These are phyloP conservation scores for Apiotrichum porosum DNA, from an alignment of 1,284 basidiomycete species.

Conservation along the genomic window DNA sequence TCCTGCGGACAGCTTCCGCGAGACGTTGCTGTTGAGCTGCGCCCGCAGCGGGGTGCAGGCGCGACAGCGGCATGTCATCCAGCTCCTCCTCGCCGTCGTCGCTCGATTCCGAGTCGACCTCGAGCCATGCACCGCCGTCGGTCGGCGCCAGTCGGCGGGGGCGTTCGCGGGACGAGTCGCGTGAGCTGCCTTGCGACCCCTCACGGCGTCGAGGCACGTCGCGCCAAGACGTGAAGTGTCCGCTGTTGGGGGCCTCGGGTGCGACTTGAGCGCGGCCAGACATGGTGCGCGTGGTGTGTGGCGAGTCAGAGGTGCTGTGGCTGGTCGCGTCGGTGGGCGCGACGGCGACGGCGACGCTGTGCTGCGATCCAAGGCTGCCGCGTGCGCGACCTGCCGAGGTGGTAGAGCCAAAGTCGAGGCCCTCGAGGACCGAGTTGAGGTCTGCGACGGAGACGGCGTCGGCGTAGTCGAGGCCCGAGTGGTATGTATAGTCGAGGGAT, in stretches of 20 bases:
- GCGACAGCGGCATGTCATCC: conserved; percentile 40
- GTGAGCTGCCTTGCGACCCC: neutral
- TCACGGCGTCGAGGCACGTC: neutral
- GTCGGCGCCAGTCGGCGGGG: conserved; percentile 1
- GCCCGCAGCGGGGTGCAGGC: conserved; percentile 36
- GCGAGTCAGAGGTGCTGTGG: neutral
- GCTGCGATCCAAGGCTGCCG: conserved; percentile 3
- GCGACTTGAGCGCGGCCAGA: neutral
- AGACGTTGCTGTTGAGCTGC: conserved; percentile 22
- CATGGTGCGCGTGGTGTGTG: neutral
- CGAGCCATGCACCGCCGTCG: conserved; percentile 7
- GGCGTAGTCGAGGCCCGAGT: neutral
- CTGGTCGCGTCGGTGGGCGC: conserved; percentile 6
- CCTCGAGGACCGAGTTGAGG: neutral
- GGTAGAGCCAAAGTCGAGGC: neutral
- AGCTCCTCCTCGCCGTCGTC: conserved; percentile 7
- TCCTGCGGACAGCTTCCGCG: conserved; percentile 4
- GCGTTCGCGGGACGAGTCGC: conserved; percentile 7
- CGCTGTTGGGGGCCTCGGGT: neutral
- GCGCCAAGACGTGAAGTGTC: conserved; percentile 5
- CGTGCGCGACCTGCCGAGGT: no score
- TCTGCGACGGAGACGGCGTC: neutral
- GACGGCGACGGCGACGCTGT: neutral
- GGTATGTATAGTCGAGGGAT: neutral
- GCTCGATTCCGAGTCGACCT: conserved; percentile 6